Evolutionary conservation across 2,329 filamentous ascomycete genomes (phyloP), one percentile per base, ranked within the genome.

Genomic region (Aspergillus brunneoviolaceus): DNA sequence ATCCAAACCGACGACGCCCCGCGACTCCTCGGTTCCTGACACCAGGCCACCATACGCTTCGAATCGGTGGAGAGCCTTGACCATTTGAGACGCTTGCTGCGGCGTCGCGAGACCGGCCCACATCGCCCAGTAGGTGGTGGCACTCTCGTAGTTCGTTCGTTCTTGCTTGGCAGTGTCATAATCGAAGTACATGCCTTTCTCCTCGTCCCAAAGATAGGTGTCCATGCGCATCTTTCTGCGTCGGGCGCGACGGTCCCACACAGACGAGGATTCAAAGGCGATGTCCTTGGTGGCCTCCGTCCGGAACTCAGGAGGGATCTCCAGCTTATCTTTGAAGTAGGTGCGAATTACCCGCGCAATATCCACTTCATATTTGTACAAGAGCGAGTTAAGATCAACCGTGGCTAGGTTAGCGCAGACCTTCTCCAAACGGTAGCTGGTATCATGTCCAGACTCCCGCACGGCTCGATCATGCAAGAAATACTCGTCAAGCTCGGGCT

Each of bases 361-460:
- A 70, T 99, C 95, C 31, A 88, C 88, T 78, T 99, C 95, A 72
- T 98, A 98, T 78, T 98, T 98, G 85, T 95, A 99, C 29, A 99
- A 81, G 31, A 96, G 82, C 29, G 92, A 95, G 79, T 99, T 98
- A 58, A 98, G 84, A 72, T 99, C 95, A 60, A 98, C 91, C 0
- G 93, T 97, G 11, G 93, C 95, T 27, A 98, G 82, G 72, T 97
- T 87, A 11, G 91, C 95, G 69, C 90, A 93, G 25, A 96, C 84
- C 51, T 87, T 89, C 77, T 98, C 95, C 21, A 99, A 83, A 19
- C 95, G 91, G 77, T 98, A 98, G 16, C 91, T 91, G 2, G 95
- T 99, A 74, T 99, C 95, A 76, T 99, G 95, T 12, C 95, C 95
- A 19, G 94, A 97, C 77, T 99, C 95, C 66, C 95, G 89, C 35